phyloP scores from a whole-genome alignment of 257 asterid species.

The Linaria vulgaris region DNA sequence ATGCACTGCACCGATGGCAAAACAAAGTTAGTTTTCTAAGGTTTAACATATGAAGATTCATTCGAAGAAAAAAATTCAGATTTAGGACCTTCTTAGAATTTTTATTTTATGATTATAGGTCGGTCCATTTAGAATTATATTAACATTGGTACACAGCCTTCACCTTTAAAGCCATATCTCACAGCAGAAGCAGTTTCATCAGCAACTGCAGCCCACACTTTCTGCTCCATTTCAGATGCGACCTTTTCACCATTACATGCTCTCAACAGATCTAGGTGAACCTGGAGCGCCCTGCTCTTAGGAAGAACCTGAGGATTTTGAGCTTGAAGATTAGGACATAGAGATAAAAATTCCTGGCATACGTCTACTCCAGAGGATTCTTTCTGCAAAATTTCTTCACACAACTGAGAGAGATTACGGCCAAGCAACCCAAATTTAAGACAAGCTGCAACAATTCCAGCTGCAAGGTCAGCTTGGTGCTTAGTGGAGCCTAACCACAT shows the following conservation, averaged over 20 bases:
- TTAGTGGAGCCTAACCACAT: constrained; percentile 78
- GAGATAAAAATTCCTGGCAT: constrained; percentile 59
- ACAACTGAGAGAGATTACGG: constrained; percentile 76
- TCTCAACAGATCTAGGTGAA: constrained; percentile 77
- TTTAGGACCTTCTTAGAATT: constrained; percentile 20
- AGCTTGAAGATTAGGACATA: constrained; percentile 51
- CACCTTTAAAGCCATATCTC: constrained; percentile 84
- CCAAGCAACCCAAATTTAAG: constrained; percentile 87
- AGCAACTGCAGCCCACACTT: constrained; percentile 85
- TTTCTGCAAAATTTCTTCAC: constrained; percentile 77
- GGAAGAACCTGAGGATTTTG: constrained; percentile 90
- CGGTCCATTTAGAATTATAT: constrained; percentile 13
- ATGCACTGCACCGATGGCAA: constrained; percentile 1
- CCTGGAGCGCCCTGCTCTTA: constrained; percentile 86
- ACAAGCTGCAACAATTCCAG: constrained; percentile 75
- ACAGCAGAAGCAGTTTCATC: constrained; percentile 95
- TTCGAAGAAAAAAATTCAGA: too few relatives aligned
- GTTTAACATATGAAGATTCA: too few relatives aligned
- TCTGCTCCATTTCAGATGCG: constrained; percentile 67
- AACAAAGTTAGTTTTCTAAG: constrained; percentile 2
- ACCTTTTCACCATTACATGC: constrained; percentile 58
- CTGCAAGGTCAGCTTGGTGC: constrained; percentile 87
- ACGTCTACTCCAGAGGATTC: constrained; percentile 55
- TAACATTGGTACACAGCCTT: constrained; percentile 15
- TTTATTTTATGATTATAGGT: constrained; percentile 8